Evolutionary conservation across 345 rosid species (phyloP).

Genomic region (Hypericum androsaemum): DNA sequence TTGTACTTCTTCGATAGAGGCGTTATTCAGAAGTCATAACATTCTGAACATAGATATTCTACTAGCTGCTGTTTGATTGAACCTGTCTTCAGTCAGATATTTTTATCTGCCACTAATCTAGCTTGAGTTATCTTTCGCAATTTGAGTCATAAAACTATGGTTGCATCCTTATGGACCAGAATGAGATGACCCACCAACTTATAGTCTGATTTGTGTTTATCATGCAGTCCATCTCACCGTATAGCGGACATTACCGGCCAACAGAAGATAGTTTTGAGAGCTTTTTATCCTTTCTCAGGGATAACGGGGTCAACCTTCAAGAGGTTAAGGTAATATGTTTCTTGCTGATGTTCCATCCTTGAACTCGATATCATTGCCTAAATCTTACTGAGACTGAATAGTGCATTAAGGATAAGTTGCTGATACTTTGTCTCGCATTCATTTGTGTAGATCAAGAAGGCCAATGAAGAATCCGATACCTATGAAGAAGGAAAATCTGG

Average conservation of each 20-base stretch:
- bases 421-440: not conserved
- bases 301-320: conserved; percentile 53
- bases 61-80: too few relatives aligned
- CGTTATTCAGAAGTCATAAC: too few relatives aligned
- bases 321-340: conserved; percentile 49
- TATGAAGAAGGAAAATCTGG: conserved; percentile 29
- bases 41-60: too few relatives aligned
- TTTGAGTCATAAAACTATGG: too few relatives aligned
- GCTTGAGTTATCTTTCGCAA: too few relatives aligned
- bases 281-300: conserved; percentile 55
- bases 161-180: not conserved
- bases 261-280: conserved; percentile 54
- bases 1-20: too few relatives aligned
- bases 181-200: not conserved
- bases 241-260: conserved; percentile 92
- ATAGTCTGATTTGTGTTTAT: not conserved
- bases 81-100: too few relatives aligned
- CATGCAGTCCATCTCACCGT: conserved; percentile 69
- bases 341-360: too few relatives aligned
- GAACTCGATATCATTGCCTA: too few relatives aligned
- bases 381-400: too few relatives aligned
- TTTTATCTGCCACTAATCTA: too few relatives aligned
- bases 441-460: conserved; percentile 19
- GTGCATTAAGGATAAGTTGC: not conserved
- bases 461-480: conserved; percentile 47